Percentiles rank a stretch among this genome's conserved stretches.
These are phyloP conservation scores for Candida silvicultrix DNA, from an alignment of 805 yeast species.

Conservation along the genomic window DNA sequence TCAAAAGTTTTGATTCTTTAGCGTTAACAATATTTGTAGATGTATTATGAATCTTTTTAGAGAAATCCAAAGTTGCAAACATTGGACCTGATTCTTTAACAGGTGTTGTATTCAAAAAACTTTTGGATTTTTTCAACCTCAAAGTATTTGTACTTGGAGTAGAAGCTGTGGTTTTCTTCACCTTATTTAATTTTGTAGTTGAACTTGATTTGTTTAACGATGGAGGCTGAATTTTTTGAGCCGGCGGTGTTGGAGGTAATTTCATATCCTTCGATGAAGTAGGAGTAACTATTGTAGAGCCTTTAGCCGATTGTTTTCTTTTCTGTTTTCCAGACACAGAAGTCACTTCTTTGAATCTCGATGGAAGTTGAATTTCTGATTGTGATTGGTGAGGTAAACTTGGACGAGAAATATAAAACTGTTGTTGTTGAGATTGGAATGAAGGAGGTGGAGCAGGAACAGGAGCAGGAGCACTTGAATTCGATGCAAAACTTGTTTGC, in stretches of 20 bases:
- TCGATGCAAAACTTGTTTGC: slow-evolving; percentile 1
- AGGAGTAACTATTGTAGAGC: slow-evolving; percentile 5
- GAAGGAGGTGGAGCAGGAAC: not conserved
- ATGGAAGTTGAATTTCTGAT: not conserved
- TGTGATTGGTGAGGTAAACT: not conserved
- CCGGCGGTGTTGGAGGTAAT: slow-evolving; percentile 10
- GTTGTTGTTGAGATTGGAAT: slow-evolving; percentile 2
- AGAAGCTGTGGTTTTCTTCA: slow-evolving; percentile 15
- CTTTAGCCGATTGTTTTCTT: not conserved
- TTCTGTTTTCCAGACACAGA: not conserved
- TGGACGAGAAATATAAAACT: not conserved
- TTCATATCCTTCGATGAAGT: slow-evolving; percentile 2
- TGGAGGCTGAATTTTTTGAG: slow-evolving; percentile 2
- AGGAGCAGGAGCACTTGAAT: not conserved
- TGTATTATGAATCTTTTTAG: slow-evolving; percentile 6
- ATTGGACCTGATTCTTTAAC: slow-evolving; percentile 7
- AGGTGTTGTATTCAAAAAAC: slow-evolving; percentile 10
- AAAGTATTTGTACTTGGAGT: slow-evolving; percentile 3
- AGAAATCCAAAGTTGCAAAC: slow-evolving; percentile 21
- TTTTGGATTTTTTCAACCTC: slow-evolving; percentile 18
- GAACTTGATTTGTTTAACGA: slow-evolving; percentile 15
- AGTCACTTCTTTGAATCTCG: not conserved
- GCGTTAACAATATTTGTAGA: not conserved
- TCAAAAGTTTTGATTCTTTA: not conserved
- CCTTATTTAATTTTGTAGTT: slow-evolving; percentile 16